A percentile compares a stretch with the other conserved stretches of the same genome.
Conservation (phyloP, 257 asterid genomes). For the Avicennia marina region DNA sequence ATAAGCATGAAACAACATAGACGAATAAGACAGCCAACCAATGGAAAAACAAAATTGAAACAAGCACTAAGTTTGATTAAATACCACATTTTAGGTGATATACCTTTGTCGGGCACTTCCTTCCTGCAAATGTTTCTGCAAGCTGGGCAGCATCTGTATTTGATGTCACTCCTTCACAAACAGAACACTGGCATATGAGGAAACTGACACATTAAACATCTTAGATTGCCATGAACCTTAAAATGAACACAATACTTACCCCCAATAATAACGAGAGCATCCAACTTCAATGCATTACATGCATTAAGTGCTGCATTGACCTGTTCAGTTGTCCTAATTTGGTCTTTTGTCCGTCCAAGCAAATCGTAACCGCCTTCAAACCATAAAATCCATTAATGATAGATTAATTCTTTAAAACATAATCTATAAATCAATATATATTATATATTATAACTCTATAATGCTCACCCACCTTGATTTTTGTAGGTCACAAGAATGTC, state of each 20-base stretch:
- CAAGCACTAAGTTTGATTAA: background rate
- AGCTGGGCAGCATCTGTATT: conserved; percentile 97
- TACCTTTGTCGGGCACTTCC: conserved; percentile 76
- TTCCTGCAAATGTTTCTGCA: conserved; percentile 90
- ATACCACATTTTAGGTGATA: background rate
- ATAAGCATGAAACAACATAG: too few species aligned
- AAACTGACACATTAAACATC: background rate
- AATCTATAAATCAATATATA: background rate
- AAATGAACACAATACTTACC: conserved; percentile 40
- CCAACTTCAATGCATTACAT: conserved; percentile 74
- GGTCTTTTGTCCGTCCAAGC: conserved; percentile 95
- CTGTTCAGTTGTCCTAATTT: conserved; percentile 89
- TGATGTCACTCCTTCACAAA: conserved; percentile 77
- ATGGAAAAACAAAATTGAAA: background rate
- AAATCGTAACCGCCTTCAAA: conserved; percentile 86
- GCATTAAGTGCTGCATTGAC: conserved; percentile 82
- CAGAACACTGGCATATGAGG: conserved; percentile 22
- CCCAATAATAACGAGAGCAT: conserved; percentile 88
- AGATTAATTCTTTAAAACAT: background rate
- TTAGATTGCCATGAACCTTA: conserved; percentile 10
- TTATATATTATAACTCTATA: background rate
- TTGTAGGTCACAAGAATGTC: conserved; percentile 84
- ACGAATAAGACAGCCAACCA: background rate
- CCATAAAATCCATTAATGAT: background rate
- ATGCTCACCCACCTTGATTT: conserved; percentile 60